Base-by-base conservation (phyloP, 164 flowering plant genomes). In the Magnolia kwangsiensis region DNA sequence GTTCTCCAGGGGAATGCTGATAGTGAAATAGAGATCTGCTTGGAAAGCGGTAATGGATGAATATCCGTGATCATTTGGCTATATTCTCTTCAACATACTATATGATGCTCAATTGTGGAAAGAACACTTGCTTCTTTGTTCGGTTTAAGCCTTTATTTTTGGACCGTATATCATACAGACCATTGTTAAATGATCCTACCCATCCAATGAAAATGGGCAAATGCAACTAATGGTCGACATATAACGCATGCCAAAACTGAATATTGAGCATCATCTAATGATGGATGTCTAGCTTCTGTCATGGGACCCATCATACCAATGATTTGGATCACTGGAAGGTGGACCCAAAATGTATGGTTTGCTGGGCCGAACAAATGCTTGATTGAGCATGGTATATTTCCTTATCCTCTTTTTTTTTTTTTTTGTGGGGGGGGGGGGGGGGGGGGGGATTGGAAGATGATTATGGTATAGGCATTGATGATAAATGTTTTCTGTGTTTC, bases 1-100 rank as follows among this genome's bases (percentile, higher is more conserved):
- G 95, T 88, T 80, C 91, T 94, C 69, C 98, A 94, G 75, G 98
- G 98, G 73, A 94, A 92, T 83, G 79, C 81, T 14, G 72, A 77
- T 37, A 80, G 88, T 74, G 95, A 94, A 82, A 0, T 94, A 73
- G 97, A 91, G 87, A 90, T 92, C 55, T 94, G 98, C 75, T 74
- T 94, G 75, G 98, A 94, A 78, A 94, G 98, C 66, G 98, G 98
- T 92, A 88, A n/a, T 45, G 21, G 5, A 18, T 8, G 23, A 24
- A 69, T 78, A 7, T 8, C 16, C 63, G 4, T 55, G 61, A 55
- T 55, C 7, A 37, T 37, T 37, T 37, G 29, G 29, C 45, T 3
- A 3, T 37, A 4, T 37, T 37, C 7, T 37, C 61, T 55, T 55
- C 61, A 55, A 55, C 61, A 55, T 55, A 4, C 16, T 55, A 55